A percentile compares a stretch with the other conserved stretches of the same genome.
Conservation (phyloP, 1,284 basidiomycete genomes). For the Cerrena zonata region DNA sequence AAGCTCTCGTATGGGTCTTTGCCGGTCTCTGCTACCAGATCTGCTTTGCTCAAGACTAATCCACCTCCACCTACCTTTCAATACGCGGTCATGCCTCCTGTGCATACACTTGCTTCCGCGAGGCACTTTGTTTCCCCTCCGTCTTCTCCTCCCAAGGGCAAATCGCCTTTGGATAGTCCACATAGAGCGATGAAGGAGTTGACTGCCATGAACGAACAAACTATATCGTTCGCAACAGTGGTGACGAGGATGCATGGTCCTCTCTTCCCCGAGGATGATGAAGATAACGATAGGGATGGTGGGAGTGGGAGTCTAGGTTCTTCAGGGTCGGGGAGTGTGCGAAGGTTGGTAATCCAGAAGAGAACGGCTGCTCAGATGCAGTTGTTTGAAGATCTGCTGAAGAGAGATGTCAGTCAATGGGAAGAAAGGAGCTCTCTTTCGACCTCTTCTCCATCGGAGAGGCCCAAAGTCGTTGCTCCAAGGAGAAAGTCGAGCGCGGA, state of each 20-base stretch:
- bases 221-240: constrained; percentile 47
- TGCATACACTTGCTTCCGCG: background rate
- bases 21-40: constrained; percentile 11
- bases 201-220: constrained; percentile 15
- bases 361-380: constrained; percentile 30
- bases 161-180: constrained; percentile 17
- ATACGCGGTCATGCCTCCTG: constrained; percentile 11
- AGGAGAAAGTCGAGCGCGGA: constrained; percentile 17
- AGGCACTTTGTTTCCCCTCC: constrained; percentile 12
- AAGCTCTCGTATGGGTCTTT: constrained; percentile 26
- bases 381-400: constrained; percentile 45
- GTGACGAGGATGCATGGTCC: constrained; percentile 53
- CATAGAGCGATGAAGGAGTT: constrained; percentile 19
- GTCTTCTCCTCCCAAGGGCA: constrained; percentile 17
- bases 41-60: constrained; percentile 10
- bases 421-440: constrained; percentile 30
- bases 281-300: constrained; percentile 22
- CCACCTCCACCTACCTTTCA: constrained; percentile 6
- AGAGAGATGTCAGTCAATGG: constrained; percentile 32
- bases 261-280: constrained; percentile 45
- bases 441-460: too few species aligned
- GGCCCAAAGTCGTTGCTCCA: background rate
- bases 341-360: constrained; percentile 13
- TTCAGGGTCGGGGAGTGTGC: background rate
- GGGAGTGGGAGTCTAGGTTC: background rate